Evolutionary conservation across 2,329 filamentous ascomycete species (phyloP), one percentile per base, ranked within the genome.

Genomic region (Curvularia lunata): DNA sequence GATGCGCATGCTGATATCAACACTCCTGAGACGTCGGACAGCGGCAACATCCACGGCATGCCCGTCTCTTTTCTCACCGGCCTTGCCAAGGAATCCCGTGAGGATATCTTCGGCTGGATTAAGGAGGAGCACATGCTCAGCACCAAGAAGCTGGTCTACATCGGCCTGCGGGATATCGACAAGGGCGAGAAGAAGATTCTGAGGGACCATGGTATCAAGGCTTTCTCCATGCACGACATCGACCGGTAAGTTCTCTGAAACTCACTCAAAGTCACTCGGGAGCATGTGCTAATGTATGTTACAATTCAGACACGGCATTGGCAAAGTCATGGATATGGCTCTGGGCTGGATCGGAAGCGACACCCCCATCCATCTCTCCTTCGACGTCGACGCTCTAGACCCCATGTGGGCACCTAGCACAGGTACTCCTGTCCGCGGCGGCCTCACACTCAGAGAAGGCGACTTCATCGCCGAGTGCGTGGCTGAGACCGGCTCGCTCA

Each of bases 1-100:
- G 95, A 99, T 78, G 95, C 95, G 25, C 95, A 99, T 78, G 90
- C 94, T 53, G 95, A 99, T 78, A 97, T 99, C 83, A 99, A 99
- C 81, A 92, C 91, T 1, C 95, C 94, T 52, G 93, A 98, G 85
- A 89, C 87, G 47, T 94, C 90, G 65, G 90, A 85, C 41, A 95
- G 90, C 66, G 95, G 95, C 32, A 98, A 98, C 79, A 90, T 99
- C 63, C 95, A 99, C 80, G 95, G 95, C 68, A 99, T 99, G 95
- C 95, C 95, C 2, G 91, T 98, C 37, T 87, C 91, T 3, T 99
- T 98, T 79, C 78, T 97, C 66, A 93, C 92, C 0, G 92, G 95
- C 0, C 82, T 99, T 56, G 91, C 93, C 45, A 87, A 81, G 66
- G 91, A 92, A 70, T 85, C 91, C 47, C 83, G 86, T 54, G 85